Base-by-base conservation (phyloP, 2,329 filamentous ascomycete species). In the Claviceps quebecensis region DNA sequence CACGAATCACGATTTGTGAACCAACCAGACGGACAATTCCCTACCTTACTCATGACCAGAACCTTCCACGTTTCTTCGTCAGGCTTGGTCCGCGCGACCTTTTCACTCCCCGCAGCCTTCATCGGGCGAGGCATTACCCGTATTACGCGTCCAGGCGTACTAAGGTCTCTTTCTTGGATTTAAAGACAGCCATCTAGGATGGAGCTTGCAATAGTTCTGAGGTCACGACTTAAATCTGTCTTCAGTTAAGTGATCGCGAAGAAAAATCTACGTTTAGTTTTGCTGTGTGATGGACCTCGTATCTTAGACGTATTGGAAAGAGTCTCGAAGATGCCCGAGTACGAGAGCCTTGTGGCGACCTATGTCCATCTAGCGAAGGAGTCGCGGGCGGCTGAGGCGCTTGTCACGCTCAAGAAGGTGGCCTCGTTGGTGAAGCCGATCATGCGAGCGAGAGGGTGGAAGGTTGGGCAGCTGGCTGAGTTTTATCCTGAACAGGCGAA, bases 341-440 rank as follows among this genome's bases (percentile, higher is more conserved):
- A 52, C 37, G 72, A 78, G 54, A 65, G 72, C 2, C 60, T 72
- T 36, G 63, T 80, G 5, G 58, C 66, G 17, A 70, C 69, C 7
- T 79, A 71, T 60, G 71, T 71, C 38, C 76, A 80, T 57, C 60
- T 80, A 50, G 64, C 63, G 8, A 61, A 68, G 22, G 69, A 75
- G 36, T 68, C 72, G 1, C 70, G 74, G 2, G 69, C 73, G 19
- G 61, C 64, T 16, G 75, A 79, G 53, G 76, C 76, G 14, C 62
- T 79, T 17, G 68, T 78, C 38, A 80, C 78, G 52, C 75, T 97
- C 23, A 85, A 82, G 60, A 90, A 86, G 66, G 76, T 94, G 41
- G 88, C 88, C 2, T 95, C 89, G 26, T 69, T 94, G 52, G 90
- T 96, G 55, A 96, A 95, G 65, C 91, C 91, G 17, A 87, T 97